phyloP scores from a whole-genome alignment of 768 basidiomycete genomes.

The Filobasidium floriforme region DNA sequence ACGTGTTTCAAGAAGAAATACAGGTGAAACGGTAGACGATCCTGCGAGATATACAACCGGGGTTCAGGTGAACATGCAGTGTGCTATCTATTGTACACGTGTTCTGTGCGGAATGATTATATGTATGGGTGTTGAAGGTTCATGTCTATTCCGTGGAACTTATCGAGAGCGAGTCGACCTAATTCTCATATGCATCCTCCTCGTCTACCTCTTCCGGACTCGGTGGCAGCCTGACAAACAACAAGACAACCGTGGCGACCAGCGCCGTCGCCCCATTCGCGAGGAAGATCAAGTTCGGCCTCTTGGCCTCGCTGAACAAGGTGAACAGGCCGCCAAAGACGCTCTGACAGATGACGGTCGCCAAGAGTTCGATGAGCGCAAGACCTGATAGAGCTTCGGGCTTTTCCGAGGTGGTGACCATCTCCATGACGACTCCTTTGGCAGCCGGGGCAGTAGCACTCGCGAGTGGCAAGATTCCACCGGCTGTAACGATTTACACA shows the following conservation, averaged over 20 bases:
- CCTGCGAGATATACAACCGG: too few relatives aligned
- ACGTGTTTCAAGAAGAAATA: not conserved
- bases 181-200: not conserved
- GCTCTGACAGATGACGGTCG: constrained; percentile 30
- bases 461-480: constrained; percentile 39
- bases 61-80: too few relatives aligned
- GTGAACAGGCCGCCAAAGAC: constrained; percentile 33
- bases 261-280: constrained; percentile 31
- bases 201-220: constrained; percentile 5
- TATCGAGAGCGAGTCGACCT: not conserved
- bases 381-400: constrained; percentile 40
- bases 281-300: constrained; percentile 31
- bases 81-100: too few relatives aligned
- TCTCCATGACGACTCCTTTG: constrained; percentile 43
- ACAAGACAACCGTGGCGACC: not conserved
- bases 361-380: constrained; percentile 38
- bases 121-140: too few relatives aligned
- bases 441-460: constrained; percentile 40
- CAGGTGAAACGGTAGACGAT: not conserved
- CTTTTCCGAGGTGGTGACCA: constrained; percentile 33
- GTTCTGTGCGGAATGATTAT: too few relatives aligned
- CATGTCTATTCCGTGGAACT: too few relatives aligned
- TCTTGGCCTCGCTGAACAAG: constrained; percentile 27
- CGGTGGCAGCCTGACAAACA: constrained; percentile 7
- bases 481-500: constrained; percentile 20